phyloP scores from a whole-genome alignment of 371 early-diverging fungal genomes.

The Apophysomyces sp. region DNA sequence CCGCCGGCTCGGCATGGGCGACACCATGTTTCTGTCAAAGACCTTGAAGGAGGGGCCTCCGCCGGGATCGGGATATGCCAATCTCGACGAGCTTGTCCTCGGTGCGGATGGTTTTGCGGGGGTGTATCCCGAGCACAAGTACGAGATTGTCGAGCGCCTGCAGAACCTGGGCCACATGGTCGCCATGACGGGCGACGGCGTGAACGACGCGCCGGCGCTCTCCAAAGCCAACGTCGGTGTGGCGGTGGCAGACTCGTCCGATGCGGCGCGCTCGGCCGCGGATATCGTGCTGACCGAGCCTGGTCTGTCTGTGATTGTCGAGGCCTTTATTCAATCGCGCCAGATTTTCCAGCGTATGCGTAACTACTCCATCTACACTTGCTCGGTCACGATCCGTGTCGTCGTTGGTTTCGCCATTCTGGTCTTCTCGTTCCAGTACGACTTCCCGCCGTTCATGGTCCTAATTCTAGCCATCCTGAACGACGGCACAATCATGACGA shows the following conservation, averaged over 20 bases:
- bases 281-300: constrained; percentile 79
- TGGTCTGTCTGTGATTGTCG: constrained; percentile 73
- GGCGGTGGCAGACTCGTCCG: constrained; percentile 78
- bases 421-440: constrained; percentile 54
- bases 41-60: constrained; percentile 74
- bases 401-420: constrained; percentile 59
- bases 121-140: constrained; percentile 92
- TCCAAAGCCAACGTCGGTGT: constrained; percentile 82
- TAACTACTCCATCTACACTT: constrained; percentile 58
- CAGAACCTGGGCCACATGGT: constrained; percentile 80
- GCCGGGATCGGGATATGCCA: constrained; percentile 67
- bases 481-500: constrained; percentile 64
- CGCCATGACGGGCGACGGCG: constrained; percentile 96
- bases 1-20: constrained; percentile 71
- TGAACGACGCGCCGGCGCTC: constrained; percentile 95
- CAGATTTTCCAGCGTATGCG: constrained; percentile 75
- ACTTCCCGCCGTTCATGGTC: constrained; percentile 65
- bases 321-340: constrained; percentile 63
- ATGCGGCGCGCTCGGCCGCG: constrained; percentile 75
- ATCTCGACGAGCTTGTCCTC: constrained; percentile 78
- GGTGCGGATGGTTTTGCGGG: constrained; percentile 88
- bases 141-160: constrained; percentile 88
- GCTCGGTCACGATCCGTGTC: constrained; percentile 63
- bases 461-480: constrained; percentile 60
- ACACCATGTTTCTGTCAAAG: constrained; percentile 70